Conservation (phyloP, 768 basidiomycete genomes). For the Boletellus emodensis region DNA sequence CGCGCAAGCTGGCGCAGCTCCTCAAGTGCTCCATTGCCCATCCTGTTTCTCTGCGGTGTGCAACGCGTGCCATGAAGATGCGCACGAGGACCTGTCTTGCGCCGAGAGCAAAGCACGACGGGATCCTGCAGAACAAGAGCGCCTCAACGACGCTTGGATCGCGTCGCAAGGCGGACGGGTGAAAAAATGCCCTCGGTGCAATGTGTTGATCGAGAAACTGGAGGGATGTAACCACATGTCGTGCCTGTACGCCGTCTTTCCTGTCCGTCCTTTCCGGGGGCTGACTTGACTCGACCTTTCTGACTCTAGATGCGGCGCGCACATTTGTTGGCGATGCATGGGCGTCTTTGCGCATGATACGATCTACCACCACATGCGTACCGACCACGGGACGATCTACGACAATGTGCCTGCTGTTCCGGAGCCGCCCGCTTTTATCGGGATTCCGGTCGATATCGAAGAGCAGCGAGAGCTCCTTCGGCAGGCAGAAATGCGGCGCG, state of each 20-base stretch:
- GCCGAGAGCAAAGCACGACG: slow-evolving; percentile 34
- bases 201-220: slow-evolving; percentile 59
- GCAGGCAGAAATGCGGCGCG: slow-evolving; percentile 12
- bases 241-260: slow-evolving; percentile 36
- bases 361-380: slow-evolving; percentile 39
- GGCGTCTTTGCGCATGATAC: slow-evolving; percentile 30
- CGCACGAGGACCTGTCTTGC: slow-evolving; percentile 62
- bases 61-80: slow-evolving; percentile 53
- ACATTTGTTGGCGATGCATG: slow-evolving; percentile 72
- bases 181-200: slow-evolving; percentile 70
- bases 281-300: too few relatives aligned
- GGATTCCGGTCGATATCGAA: slow-evolving; percentile 14
- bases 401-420: slow-evolving; percentile 9
- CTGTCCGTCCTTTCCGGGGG: background rate
- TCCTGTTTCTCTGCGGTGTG: slow-evolving; percentile 66
- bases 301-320: slow-evolving; percentile 54
- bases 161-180: slow-evolving; percentile 49
- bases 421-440: slow-evolving; percentile 8
- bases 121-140: slow-evolving; percentile 43
- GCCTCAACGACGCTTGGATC: slow-evolving; percentile 60
- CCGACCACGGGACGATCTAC: slow-evolving; percentile 30
- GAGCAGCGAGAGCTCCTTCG: slow-evolving; percentile 20
- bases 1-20: slow-evolving; percentile 36
- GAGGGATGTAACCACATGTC: slow-evolving; percentile 81
- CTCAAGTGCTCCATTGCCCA: slow-evolving; percentile 52